Conservation (phyloP, 305 asterid genomes). For the Fraxinus sp. region DNA sequence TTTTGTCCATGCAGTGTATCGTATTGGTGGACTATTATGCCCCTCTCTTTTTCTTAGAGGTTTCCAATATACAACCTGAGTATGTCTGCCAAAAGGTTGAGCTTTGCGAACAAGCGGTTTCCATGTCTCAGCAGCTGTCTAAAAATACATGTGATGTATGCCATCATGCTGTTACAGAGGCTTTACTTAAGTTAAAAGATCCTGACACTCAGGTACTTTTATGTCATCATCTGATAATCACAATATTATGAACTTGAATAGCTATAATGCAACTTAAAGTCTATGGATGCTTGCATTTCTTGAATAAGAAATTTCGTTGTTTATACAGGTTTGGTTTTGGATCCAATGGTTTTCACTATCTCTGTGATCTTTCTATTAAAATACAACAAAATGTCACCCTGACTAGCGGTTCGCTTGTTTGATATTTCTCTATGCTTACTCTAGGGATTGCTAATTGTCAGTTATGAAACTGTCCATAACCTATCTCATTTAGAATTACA, state of each 20-base stretch:
- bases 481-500: not conserved
- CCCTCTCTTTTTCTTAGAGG: slow-evolving; percentile 74
- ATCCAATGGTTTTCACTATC: not conserved
- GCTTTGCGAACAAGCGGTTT: slow-evolving; percentile 52
- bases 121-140: slow-evolving; percentile 36
- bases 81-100: slow-evolving; percentile 59
- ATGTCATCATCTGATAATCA: not conserved
- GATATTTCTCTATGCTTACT: not conserved
- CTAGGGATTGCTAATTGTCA: not conserved
- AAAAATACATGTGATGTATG: slow-evolving; percentile 68
- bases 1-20: slow-evolving; percentile 56
- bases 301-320: not conserved
- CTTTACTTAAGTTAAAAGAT: slow-evolving; percentile 71
- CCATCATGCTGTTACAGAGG: slow-evolving; percentile 66
- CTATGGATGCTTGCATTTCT: not conserved
- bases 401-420: not conserved
- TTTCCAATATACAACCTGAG: slow-evolving; percentile 47
- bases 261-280: not conserved
- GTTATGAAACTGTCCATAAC: not conserved
- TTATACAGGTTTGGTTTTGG: not conserved
- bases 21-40: slow-evolving; percentile 88
- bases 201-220: slow-evolving; percentile 81
- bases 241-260: not conserved
- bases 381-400: not conserved
- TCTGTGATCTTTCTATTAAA: not conserved